A percentile compares a stretch with the other conserved stretches of the same genome.
Evolutionary conservation across 2,329 filamentous ascomycete species (phyloP).

Genomic region (Cucurbitaria berberidis): DNA sequence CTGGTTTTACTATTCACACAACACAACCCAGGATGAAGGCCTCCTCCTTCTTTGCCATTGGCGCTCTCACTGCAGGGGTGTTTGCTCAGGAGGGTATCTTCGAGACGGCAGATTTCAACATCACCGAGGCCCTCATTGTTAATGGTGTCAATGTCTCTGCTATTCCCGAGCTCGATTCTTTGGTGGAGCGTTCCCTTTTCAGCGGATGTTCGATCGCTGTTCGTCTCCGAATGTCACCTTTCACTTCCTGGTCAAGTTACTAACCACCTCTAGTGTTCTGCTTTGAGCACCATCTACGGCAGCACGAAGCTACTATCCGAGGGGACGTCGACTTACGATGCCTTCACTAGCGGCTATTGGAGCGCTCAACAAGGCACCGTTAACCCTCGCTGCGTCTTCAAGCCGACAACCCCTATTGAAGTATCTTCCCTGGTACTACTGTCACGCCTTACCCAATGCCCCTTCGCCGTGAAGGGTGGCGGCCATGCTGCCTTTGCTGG

Average conservation of each 20-base stretch:
- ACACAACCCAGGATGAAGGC: slow-evolving; percentile 13
- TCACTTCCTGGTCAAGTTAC: slow-evolving; percentile 11
- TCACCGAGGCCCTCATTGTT: slow-evolving; percentile 24
- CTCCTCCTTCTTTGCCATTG: slow-evolving; percentile 9
- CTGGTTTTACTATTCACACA: background rate
- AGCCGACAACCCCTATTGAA: slow-evolving; percentile 23
- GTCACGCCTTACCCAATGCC: slow-evolving; percentile 34
- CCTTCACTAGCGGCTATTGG: slow-evolving; percentile 36
- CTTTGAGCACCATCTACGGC: slow-evolving; percentile 31
- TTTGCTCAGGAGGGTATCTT: slow-evolving; percentile 17
- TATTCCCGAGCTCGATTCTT: slow-evolving; percentile 19
- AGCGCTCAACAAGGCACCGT: slow-evolving; percentile 33
- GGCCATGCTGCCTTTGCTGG: slow-evolving; percentile 52
- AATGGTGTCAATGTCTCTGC: slow-evolving; percentile 26
- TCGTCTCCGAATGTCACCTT: slow-evolving; percentile 9
- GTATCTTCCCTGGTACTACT: slow-evolving; percentile 29
- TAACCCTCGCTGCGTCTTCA: slow-evolving; percentile 37
- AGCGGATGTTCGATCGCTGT: slow-evolving; percentile 29
- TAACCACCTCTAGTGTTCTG: slow-evolving; percentile 26
- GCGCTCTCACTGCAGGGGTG: slow-evolving; percentile 12
- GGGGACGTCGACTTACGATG: slow-evolving; percentile 21
- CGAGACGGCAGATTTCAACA: slow-evolving; percentile 26
- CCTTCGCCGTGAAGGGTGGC: slow-evolving; percentile 54
- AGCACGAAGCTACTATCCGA: slow-evolving; percentile 19
- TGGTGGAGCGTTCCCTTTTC: slow-evolving; percentile 4